A percentile compares a stretch with the other conserved stretches of the same genome.
Conservation (phyloP, 768 basidiomycete species). For the Tulasnella sp. region DNA sequence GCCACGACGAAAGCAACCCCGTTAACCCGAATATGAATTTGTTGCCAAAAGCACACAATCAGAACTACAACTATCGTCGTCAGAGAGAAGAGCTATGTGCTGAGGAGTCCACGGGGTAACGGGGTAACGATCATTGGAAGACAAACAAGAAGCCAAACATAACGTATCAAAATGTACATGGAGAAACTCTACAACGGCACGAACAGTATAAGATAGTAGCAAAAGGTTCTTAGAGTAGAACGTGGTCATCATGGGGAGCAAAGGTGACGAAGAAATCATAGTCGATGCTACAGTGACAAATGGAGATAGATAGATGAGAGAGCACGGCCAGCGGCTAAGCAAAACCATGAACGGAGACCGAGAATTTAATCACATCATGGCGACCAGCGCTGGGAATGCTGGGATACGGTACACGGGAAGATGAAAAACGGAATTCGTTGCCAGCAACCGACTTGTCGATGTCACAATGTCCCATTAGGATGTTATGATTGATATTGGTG, state of each 20-base stretch:
- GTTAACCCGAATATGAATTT: no score
- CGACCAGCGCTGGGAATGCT: slow-evolving; percentile 1
- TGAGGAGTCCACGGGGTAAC: neutral
- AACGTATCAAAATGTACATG: neutral
- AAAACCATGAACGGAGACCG: neutral
- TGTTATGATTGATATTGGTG: neutral
- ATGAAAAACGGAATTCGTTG: neutral
- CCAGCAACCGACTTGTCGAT: slow-evolving; percentile 7
- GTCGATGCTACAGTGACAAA: neutral
- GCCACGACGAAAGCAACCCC: neutral
- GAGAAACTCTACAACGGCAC: neutral
- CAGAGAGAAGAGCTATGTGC: neutral
- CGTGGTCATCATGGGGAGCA: neutral
- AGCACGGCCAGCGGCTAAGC: neutral
- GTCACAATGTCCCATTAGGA: slow-evolving; percentile 8
- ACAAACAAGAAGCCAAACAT: neutral
- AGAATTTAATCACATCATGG: neutral
- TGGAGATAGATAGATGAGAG: neutral
- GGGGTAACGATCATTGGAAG: neutral
- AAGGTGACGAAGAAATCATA: neutral
- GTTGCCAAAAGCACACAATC: neutral
- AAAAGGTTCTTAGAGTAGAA: slow-evolving; percentile 1
- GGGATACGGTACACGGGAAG: neutral
- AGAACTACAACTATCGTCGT: no score
- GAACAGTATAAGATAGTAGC: slow-evolving; percentile 10